phyloP scores from a whole-genome alignment of 352 stramenopile species.

The Phytopythium sindhum region DNA sequence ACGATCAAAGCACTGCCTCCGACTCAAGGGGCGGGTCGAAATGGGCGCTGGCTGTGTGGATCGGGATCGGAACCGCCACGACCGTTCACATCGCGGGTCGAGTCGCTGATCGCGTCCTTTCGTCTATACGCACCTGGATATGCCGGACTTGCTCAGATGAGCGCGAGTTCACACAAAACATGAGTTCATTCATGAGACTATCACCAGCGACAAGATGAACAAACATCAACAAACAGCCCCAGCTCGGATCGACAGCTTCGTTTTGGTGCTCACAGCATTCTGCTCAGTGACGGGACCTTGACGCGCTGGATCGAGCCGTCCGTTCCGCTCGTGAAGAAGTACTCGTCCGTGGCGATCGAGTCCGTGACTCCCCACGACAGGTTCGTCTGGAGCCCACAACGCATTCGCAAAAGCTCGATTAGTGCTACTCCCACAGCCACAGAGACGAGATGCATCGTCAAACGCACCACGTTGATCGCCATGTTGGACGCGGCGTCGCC shows the following conservation, averaged over 20 bases:
- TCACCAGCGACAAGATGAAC: not conserved
- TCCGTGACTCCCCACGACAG: conserved; percentile 84
- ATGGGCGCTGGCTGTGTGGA: not conserved
- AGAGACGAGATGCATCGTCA: not conserved
- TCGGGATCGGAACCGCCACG: not conserved
- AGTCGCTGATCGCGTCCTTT: not conserved
- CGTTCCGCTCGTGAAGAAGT: conserved; percentile 83
- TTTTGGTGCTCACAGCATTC: conserved; percentile 12
- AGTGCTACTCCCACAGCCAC: conserved; percentile 2
- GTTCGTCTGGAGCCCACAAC: conserved; percentile 44
- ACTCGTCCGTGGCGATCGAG: conserved; percentile 69
- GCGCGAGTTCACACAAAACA: not conserved
- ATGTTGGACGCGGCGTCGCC: conserved; percentile 81
- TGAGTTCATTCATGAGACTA: not conserved
- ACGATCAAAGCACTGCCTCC: not conserved
- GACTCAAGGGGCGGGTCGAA: not conserved
- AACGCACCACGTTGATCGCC: conserved; percentile 80
- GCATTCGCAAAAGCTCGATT: not conserved
- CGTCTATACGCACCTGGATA: not conserved
- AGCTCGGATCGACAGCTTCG: not conserved
- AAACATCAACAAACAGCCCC: not conserved
- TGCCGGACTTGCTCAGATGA: not conserved
- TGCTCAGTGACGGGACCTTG: conserved; percentile 45
- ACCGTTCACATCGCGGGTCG: not conserved
- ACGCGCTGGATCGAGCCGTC: conserved; percentile 82